Evolutionary conservation across 148 eudicot species (phyloP).

Genomic region (Tetragonia tetragonoides): DNA sequence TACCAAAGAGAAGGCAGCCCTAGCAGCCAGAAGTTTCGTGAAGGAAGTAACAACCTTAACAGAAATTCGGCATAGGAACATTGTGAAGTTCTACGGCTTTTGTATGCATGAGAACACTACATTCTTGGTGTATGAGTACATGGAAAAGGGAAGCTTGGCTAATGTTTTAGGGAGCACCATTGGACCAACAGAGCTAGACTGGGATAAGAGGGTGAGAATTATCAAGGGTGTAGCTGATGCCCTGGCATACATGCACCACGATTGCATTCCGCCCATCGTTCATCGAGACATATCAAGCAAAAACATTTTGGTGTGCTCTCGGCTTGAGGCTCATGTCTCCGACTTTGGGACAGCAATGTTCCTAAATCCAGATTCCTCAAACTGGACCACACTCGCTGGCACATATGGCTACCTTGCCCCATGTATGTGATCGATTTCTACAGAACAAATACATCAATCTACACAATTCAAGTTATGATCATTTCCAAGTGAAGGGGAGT

Average conservation of each 20-base stretch:
- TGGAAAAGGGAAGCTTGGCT: constrained; percentile 29
- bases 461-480: no score
- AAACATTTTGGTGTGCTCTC: constrained; percentile 25
- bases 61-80: constrained; percentile 32
- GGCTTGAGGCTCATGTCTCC: constrained; percentile 25
- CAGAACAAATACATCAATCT: no score
- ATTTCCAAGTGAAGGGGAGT: no score
- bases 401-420: constrained; percentile 40
- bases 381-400: not conserved
- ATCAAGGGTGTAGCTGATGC: not conserved
- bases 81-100: constrained; percentile 32
- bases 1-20: not conserved
- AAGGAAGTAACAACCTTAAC: constrained; percentile 31
- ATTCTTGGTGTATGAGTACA: constrained; percentile 20
- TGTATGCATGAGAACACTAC: constrained; percentile 7
- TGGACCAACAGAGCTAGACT: constrained; percentile 26
- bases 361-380: constrained; percentile 29
- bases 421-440: constrained; percentile 15
- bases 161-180: constrained; percentile 8
- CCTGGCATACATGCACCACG: constrained; percentile 32
- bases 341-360: constrained; percentile 34
- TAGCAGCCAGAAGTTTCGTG: constrained; percentile 13
- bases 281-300: constrained; percentile 38
- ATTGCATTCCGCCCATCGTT: constrained; percentile 26
- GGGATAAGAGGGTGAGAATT: constrained; percentile 28